These are phyloP conservation scores for Lactifluus piperatus DNA, from an alignment of 768 basidiomycete genomes.

Conservation along the genomic window DNA sequence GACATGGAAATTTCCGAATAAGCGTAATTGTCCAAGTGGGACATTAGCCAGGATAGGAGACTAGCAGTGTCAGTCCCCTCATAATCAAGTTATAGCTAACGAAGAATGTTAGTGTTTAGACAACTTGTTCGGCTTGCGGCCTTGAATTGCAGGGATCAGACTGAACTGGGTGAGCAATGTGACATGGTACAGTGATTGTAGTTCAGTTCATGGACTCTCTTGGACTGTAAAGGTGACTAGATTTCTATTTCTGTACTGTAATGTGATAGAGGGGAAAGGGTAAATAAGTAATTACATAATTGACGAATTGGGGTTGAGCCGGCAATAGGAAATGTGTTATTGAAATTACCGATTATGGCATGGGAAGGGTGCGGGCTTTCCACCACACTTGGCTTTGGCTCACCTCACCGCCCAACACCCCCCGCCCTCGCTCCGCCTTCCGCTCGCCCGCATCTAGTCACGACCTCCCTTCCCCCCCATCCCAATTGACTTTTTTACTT, in stretches of 20 bases:
- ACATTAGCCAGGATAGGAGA: neutral
- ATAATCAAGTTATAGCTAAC: too few relatives aligned
- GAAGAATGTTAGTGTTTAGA: too few relatives aligned
- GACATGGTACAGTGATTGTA: too few relatives aligned
- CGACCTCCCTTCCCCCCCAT: neutral
- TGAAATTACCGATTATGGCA: neutral
- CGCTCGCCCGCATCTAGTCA: neutral
- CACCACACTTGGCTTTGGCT: neutral
- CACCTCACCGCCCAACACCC: slow-evolving; percentile 2
- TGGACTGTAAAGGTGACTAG: too few relatives aligned
- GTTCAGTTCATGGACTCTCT: too few relatives aligned
- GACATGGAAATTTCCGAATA: too few relatives aligned
- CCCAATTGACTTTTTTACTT: neutral
- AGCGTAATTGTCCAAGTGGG: neutral
- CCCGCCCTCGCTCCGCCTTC: neutral
- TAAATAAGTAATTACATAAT: slow-evolving; percentile 8
- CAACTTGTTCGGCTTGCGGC: too few relatives aligned
- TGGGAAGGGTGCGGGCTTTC: neutral
- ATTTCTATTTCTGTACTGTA: neutral
- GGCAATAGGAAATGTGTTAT: neutral
- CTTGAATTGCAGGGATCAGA: too few relatives aligned
- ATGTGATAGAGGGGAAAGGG: neutral
- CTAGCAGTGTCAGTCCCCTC: too few relatives aligned
- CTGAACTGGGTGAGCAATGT: too few relatives aligned
- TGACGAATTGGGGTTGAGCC: neutral